Evolutionary conservation across 768 basidiomycete genomes (phyloP).

Genomic region (Boletus insuetus): DNA sequence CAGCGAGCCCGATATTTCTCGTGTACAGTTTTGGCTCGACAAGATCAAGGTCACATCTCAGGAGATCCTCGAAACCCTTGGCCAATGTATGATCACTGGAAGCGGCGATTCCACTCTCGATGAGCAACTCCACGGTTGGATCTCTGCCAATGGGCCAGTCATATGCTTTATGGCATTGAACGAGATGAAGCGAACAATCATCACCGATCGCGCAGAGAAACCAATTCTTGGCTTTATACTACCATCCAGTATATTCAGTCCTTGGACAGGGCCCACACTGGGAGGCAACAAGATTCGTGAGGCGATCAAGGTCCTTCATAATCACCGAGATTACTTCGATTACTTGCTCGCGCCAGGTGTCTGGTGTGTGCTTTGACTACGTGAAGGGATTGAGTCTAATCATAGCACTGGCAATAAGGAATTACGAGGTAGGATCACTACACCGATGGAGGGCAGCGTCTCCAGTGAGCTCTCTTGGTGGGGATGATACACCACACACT

Average conservation of each 20-base stretch:
- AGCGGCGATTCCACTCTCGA: neutral
- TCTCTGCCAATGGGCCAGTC: neutral
- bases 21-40: neutral
- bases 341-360: too few relatives aligned
- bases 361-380: too few relatives aligned
- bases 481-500: too few relatives aligned
- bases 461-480: too few relatives aligned
- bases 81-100: neutral
- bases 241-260: neutral
- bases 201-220: neutral
- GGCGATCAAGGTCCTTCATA: too few relatives aligned
- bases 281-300: neutral
- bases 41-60: neutral
- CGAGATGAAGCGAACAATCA: neutral
- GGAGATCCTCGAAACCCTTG: neutral
- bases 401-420: too few relatives aligned
- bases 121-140: neutral
- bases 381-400: too few relatives aligned
- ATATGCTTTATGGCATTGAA: neutral
- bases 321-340: too few relatives aligned
- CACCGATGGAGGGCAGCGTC: too few relatives aligned
- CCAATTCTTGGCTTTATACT: neutral
- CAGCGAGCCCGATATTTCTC: neutral
- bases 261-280: neutral
- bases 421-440: too few relatives aligned